phyloP scores from a whole-genome alignment of 768 basidiomycete species.

The Boletus sp. region DNA sequence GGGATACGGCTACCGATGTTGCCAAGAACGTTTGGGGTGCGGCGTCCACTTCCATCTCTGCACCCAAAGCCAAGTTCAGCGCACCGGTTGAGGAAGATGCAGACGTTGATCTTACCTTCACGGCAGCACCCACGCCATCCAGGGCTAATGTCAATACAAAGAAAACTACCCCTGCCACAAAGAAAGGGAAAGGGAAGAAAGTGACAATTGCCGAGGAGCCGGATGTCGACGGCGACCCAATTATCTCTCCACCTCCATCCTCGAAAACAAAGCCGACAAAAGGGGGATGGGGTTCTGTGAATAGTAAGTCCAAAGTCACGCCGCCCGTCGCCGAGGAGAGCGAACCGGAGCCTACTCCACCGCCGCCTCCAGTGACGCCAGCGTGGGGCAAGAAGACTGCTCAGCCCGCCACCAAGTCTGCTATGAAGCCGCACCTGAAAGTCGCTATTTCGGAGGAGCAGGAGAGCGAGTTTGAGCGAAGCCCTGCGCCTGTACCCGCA shows the following conservation, averaged over 20 bases:
- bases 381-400: constrained; percentile 16
- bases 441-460: constrained; percentile 17
- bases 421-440: constrained; percentile 19
- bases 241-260: constrained; percentile 12
- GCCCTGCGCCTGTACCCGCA: background rate
- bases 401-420: background rate
- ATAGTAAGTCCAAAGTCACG: constrained; percentile 20
- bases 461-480: constrained; percentile 15
- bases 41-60: background rate
- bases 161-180: constrained; percentile 8
- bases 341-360: constrained; percentile 6
- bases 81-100: constrained; percentile 10
- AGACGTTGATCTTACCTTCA: background rate
- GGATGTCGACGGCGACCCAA: constrained; percentile 26
- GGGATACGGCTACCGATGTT: constrained; percentile 14
- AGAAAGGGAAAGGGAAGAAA: constrained; percentile 26
- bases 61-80: constrained; percentile 5
- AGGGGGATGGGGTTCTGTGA: constrained; percentile 21
- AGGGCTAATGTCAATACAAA: constrained; percentile 12
- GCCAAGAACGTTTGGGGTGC: constrained; percentile 13
- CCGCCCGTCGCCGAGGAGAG: constrained; percentile 9
- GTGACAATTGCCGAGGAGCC: constrained; percentile 28
- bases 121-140: background rate
- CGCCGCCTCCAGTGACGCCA: background rate
- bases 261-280: constrained; percentile 14